Base-by-base conservation (phyloP, 495 filamentous ascomycete genomes). In the Usnea hakonensis region DNA sequence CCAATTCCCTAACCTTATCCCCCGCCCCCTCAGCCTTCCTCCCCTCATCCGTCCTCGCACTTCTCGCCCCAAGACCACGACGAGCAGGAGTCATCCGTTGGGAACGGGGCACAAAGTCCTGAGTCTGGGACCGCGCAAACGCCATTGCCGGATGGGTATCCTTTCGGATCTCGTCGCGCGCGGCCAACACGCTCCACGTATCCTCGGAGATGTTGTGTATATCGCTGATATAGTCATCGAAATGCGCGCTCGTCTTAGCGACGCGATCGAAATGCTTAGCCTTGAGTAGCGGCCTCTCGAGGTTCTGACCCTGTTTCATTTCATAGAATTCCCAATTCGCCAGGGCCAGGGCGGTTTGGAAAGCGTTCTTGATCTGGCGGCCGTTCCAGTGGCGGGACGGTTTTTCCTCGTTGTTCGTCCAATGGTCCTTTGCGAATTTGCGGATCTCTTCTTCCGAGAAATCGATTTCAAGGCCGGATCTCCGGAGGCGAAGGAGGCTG, bases 321-420 rank as follows among this genome's bases (percentile, higher is more conserved):
- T 52, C 48, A 17, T 32, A 32, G 48, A 63, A 56, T 13, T 73
- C 67, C 57, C 60, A 71, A 58, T 75, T 72, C 4, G 76, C 75
- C 2, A 78, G 70, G 2, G 75, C 73, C 19, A 75, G 23, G 13
- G 74, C 78, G 1, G 70, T 79, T 55, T 77, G 72, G 58, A 76
- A 78, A 1, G 74, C 73, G 59, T 81, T 81, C n/a, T 73, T 69
- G 46, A 79, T 79, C 65, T 81, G 75, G 7, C 77, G 69, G 3
- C 78, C 78, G 58, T 81, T 81, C 76, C 76, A 79, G 32, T 55
- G 58, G 17, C 58, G 48, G 48, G 48, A 52, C 14, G 48, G 41
- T 4, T 35, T 23, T 0, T 28, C 10, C 5, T 19, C n/a, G 21
- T 36, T 26, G 4, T 54, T 23, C 50, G 44, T 21, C 19, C 41